A percentile compares a stretch with the other conserved stretches of the same genome.
Evolutionary conservation across 192 early-diverging fungal species (phyloP).

Genomic region (Backusella parvicylindrica): DNA sequence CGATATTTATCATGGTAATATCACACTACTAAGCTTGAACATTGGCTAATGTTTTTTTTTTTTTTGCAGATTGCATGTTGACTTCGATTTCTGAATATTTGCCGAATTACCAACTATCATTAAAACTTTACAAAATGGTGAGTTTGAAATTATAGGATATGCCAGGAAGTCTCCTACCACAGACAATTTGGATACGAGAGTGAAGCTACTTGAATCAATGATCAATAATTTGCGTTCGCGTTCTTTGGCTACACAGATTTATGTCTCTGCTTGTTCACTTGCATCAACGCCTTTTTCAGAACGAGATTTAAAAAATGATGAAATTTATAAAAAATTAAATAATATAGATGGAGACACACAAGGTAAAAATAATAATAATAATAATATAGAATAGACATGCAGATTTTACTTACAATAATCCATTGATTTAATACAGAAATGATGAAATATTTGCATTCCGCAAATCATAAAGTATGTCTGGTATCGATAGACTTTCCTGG

Average conservation of each 20-base stretch:
- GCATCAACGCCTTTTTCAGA: background rate
- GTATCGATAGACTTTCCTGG: too few relatives aligned
- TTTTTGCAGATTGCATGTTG: conserved; percentile 5
- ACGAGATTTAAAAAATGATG: too few relatives aligned
- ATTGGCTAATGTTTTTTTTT: too few relatives aligned
- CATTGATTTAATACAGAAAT: background rate
- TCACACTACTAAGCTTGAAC: background rate
- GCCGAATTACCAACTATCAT: background rate
- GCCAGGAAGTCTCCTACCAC: background rate
- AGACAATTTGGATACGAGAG: background rate
- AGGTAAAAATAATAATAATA: background rate
- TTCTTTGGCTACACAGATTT: background rate
- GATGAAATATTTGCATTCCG: background rate
- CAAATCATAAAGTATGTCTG: too few relatives aligned
- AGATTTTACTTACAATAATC: background rate
- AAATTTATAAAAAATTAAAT: too few relatives aligned
- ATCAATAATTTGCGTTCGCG: background rate
- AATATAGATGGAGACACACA: too few relatives aligned
- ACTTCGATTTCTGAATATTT: conserved; percentile 1
- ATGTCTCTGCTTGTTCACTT: background rate
- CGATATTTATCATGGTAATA: too few relatives aligned
- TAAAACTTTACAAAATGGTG: background rate
- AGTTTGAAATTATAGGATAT: background rate
- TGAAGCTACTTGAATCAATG: background rate
- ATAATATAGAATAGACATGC: background rate